A percentile compares a stretch with the other conserved stretches of the same genome.
Conservation (phyloP, 805 yeast species). For the Teunomyces aglyptinius region DNA sequence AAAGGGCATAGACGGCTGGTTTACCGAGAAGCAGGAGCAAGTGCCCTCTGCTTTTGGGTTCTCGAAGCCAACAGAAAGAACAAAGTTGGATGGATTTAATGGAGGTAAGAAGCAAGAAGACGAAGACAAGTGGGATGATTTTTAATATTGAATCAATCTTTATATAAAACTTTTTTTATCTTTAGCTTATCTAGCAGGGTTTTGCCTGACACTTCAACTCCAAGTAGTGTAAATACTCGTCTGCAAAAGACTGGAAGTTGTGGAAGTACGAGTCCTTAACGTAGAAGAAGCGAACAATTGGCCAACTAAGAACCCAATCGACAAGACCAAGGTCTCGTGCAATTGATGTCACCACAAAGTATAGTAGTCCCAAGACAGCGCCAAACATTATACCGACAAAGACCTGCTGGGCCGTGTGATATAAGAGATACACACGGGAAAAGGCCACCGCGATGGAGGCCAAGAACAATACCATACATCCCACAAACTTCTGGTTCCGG, state of each 20-base stretch:
- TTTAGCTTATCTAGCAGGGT: background rate
- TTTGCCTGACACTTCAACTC: constrained; percentile 3
- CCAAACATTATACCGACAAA: constrained; percentile 71
- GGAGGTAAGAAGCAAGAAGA: constrained; percentile 43
- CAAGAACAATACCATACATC: constrained; percentile 24
- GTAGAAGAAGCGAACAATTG: constrained; percentile 48
- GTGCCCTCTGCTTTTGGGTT: constrained; percentile 70
- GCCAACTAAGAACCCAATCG: constrained; percentile 61
- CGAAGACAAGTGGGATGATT: constrained; percentile 70
- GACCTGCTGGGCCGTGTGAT: constrained; percentile 76
- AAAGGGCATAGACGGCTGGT: constrained; percentile 45
- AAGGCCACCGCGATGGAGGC: constrained; percentile 48
- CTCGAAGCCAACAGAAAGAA: constrained; percentile 54
- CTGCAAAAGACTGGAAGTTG: constrained; percentile 44
- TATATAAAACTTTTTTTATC: background rate
- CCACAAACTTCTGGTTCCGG: constrained; percentile 22
- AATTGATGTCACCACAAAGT: constrained; percentile 51
- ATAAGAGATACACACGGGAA: constrained; percentile 74
- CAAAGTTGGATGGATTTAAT: constrained; percentile 53
- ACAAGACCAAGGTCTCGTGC: constrained; percentile 67
- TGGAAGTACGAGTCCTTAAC: constrained; percentile 61
- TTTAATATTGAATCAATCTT: constrained; percentile 26
- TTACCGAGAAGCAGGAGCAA: constrained; percentile 37
- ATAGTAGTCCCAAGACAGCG: constrained; percentile 51
- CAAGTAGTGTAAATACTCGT: constrained; percentile 37